phyloP scores from a whole-genome alignment of 768 basidiomycete species.

The Auriculariales sp. region DNA sequence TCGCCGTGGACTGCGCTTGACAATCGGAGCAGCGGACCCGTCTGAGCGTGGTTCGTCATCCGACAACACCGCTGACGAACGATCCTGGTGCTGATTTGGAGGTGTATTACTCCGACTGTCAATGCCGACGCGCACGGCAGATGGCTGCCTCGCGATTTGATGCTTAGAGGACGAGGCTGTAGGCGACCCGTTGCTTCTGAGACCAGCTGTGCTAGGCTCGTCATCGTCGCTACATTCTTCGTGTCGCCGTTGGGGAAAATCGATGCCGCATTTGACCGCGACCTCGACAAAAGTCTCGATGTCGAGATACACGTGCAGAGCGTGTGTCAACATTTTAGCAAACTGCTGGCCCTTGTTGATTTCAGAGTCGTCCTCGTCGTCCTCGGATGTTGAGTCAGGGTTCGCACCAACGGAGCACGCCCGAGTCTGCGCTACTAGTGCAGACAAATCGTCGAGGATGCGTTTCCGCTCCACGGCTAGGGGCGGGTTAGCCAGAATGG shows the following conservation, averaged over 20 bases:
- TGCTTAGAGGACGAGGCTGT: too few species aligned
- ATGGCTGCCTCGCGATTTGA: background rate
- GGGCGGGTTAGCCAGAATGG: constrained; percentile 48
- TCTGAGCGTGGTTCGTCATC: background rate
- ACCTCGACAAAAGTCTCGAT: constrained; percentile 57
- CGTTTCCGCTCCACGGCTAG: constrained; percentile 69
- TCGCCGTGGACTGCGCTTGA: too few species aligned
- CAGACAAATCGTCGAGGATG: constrained; percentile 67
- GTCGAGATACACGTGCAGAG: constrained; percentile 66
- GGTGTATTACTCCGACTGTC: too few species aligned
- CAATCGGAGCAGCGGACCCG: background rate
- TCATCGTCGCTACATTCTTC: too few species aligned
- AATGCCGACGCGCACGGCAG: background rate
- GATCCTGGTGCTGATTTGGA: background rate
- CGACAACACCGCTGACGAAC: background rate
- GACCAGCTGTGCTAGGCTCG: too few species aligned
- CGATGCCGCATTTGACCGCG: constrained; percentile 20
- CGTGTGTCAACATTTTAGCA: constrained; percentile 65
- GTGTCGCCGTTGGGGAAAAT: constrained; percentile 44
- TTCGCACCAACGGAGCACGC: constrained; percentile 11
- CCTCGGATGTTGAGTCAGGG: constrained; percentile 22
- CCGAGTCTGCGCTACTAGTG: constrained; percentile 62
- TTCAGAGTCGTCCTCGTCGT: constrained; percentile 32
- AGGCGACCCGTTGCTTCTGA: too few species aligned
- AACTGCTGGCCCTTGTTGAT: constrained; percentile 38